Percentiles rank a stretch among this genome's conserved stretches.
Evolutionary conservation across 371 early-diverging fungal species (phyloP).

Genomic region (Coemansia sp.): DNA sequence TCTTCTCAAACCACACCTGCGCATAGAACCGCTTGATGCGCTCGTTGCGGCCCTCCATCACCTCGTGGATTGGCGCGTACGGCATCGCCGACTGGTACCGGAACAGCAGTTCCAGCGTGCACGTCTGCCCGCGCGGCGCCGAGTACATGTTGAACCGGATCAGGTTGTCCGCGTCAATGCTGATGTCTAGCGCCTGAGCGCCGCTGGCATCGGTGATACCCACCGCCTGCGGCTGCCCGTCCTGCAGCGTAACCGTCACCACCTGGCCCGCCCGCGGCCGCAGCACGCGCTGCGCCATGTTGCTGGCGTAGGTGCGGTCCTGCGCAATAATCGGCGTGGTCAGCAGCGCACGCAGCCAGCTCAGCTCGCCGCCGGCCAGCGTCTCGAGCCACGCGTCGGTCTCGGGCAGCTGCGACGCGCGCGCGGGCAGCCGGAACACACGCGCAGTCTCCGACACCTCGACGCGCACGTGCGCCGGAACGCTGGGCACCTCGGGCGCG

Average conservation of each 20-base stretch:
- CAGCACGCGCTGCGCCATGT: constrained; percentile 77
- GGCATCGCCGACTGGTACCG: constrained; percentile 79
- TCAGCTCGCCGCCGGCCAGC: constrained; percentile 65
- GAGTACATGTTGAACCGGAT: constrained; percentile 75
- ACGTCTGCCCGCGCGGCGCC: constrained; percentile 62
- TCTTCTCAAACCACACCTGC: constrained; percentile 77
- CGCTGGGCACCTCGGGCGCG: constrained; percentile 14
- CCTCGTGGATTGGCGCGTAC: constrained; percentile 87
- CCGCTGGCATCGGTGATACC: constrained; percentile 60
- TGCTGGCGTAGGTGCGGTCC: constrained; percentile 72
- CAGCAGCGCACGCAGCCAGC: constrained; percentile 88
- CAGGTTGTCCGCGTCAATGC: constrained; percentile 49
- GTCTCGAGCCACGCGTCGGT: constrained; percentile 71
- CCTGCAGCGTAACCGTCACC: constrained; percentile 63
- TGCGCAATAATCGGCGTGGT: constrained; percentile 80
- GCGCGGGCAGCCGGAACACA: constrained; percentile 26
- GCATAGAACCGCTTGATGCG: constrained; percentile 93
- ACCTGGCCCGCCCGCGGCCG: constrained; percentile 78
- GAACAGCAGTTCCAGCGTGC: constrained; percentile 78
- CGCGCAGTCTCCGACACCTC: constrained; percentile 78
- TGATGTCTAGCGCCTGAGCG: constrained; percentile 12
- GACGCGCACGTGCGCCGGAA: background rate
- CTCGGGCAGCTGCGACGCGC: constrained; percentile 57
- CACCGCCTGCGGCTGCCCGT: constrained; percentile 46
- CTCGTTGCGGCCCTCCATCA: constrained; percentile 91